Conservation (phyloP, 768 basidiomycete species). For the Panaeolus cyanescens region DNA sequence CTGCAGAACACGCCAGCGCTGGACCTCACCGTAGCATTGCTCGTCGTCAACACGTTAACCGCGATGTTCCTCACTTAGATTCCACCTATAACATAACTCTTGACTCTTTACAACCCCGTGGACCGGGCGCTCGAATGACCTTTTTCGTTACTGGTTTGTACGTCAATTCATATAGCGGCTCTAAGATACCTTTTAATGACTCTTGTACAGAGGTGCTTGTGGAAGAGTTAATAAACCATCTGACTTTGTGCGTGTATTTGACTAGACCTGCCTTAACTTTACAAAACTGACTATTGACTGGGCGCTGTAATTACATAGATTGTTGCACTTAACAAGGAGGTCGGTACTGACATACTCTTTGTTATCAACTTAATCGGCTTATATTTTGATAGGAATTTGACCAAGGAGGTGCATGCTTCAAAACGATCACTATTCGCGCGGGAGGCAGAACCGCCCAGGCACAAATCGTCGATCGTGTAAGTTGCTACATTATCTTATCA, state of each 20-base stretch:
- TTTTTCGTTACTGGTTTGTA: slow-evolving; percentile 29
- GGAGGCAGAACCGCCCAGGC: slow-evolving; percentile 39
- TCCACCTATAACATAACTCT: background rate
- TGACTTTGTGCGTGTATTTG: slow-evolving; percentile 31
- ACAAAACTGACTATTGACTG: too few species aligned
- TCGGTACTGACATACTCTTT: slow-evolving; percentile 19
- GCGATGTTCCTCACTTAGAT: background rate
- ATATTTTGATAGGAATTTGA: slow-evolving; percentile 47
- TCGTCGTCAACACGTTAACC: slow-evolving; percentile 2
- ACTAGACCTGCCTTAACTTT: background rate
- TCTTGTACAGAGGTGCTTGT: slow-evolving; percentile 41
- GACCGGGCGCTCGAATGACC: slow-evolving; percentile 22
- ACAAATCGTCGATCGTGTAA: slow-evolving; percentile 44
- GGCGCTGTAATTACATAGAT: slow-evolving; percentile 28
- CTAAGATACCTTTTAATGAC: background rate
- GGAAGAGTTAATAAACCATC: slow-evolving; percentile 25
- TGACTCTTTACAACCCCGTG: slow-evolving; percentile 10
- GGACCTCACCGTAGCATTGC: slow-evolving; percentile 1
- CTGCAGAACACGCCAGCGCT: slow-evolving; percentile 1
- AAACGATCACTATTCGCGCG: slow-evolving; percentile 43
- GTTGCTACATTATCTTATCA: too few species aligned
- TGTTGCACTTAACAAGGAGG: slow-evolving; percentile 43
- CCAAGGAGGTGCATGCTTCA: slow-evolving; percentile 42
- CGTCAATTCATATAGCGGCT: slow-evolving; percentile 7
- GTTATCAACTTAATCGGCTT: too few species aligned